Percentiles rank a stretch among this genome's conserved stretches.
Evolutionary conservation across 306 rosid species (phyloP).

Genomic region (Dryas drummondii): DNA sequence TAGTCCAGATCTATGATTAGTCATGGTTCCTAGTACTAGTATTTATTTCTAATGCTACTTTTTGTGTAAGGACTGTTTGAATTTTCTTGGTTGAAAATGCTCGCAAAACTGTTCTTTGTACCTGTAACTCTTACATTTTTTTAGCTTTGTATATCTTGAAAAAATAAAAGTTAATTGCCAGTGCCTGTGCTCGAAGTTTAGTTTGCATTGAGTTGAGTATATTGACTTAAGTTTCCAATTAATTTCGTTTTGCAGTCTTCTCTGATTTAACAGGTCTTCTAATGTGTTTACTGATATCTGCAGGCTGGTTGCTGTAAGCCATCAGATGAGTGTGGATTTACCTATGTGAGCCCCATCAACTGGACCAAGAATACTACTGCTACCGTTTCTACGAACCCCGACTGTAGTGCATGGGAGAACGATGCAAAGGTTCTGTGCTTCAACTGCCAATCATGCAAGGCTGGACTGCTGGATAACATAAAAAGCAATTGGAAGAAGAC

Average conservation of each 20-base stretch:
- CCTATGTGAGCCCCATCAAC: slow-evolving; percentile 32
- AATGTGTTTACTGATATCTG: slow-evolving; percentile 15
- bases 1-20: background rate
- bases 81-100: background rate
- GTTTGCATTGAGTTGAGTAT: background rate
- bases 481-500: slow-evolving; percentile 68
- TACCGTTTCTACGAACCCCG: slow-evolving; percentile 20
- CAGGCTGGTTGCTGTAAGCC: slow-evolving; percentile 97
- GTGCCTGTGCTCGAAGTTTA: background rate
- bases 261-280: background rate
- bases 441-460: slow-evolving; percentile 80
- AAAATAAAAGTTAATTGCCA: too few species aligned
- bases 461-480: slow-evolving; percentile 68
- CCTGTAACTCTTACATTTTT: background rate
- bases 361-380: slow-evolving; percentile 32
- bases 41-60: background rate
- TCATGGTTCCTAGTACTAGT: background rate
- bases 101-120: background rate
- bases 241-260: background rate
- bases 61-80: background rate
- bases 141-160: background rate
- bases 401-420: slow-evolving; percentile 60
- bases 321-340: slow-evolving; percentile 44
- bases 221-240: background rate
- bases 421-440: slow-evolving; percentile 48